phyloP scores from a whole-genome alignment of 495 filamentous ascomycete species.

The Corynascus novoguineensis region DNA sequence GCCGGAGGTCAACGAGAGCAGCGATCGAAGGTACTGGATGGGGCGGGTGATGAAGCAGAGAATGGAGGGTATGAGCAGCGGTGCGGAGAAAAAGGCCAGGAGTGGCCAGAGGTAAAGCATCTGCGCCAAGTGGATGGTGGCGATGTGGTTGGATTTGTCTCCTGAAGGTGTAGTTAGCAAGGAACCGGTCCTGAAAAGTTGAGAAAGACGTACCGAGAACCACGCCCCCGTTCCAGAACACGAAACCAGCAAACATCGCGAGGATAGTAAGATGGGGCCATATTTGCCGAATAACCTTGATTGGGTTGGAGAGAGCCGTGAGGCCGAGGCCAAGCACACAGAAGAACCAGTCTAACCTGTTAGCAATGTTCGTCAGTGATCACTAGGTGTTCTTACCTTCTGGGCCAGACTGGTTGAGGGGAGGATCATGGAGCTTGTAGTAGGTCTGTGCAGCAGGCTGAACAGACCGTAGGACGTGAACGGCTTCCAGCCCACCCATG shows the following conservation, averaged over 20 bases:
- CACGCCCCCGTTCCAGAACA: conserved; percentile 82
- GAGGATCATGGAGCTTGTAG: conserved; percentile 52
- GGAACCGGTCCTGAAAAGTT: background rate
- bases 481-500: conserved; percentile 67
- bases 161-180: conserved; percentile 41
- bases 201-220: conserved; percentile 61
- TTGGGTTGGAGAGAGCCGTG: conserved; percentile 48
- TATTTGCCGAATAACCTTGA: conserved; percentile 46
- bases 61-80: conserved; percentile 56
- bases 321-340: conserved; percentile 55
- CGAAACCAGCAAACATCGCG: conserved; percentile 63
- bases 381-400: conserved; percentile 42
- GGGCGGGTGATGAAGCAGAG: conserved; percentile 13
- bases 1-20: background rate
- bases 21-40: conserved; percentile 4
- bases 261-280: conserved; percentile 67
- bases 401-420: conserved; percentile 49
- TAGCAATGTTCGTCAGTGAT: background rate
- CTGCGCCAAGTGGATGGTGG: conserved; percentile 82
- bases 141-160: conserved; percentile 90
- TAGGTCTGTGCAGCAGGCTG: conserved; percentile 20
- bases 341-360: conserved; percentile 36
- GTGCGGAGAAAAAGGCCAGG: conserved; percentile 80
- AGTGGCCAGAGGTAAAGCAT: conserved; percentile 95
- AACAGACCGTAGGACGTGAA: conserved; percentile 44